These are phyloP conservation scores for Yamadazyma sp. DNA, from an alignment of 805 yeast genomes.

Conservation along the genomic window DNA sequence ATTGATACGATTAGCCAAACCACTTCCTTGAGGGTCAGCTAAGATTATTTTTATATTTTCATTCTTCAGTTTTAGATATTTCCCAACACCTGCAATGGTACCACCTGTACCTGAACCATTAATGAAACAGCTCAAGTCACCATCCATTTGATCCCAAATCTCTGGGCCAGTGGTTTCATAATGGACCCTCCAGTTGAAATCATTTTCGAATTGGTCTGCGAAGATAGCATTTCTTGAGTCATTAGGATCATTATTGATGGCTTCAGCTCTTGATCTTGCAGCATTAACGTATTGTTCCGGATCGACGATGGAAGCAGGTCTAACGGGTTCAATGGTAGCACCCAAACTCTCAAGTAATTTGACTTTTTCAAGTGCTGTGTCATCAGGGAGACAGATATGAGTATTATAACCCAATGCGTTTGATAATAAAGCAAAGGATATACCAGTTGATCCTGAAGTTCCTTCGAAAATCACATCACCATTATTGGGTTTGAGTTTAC, in stretches of 20 bases:
- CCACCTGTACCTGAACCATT: slow-evolving; percentile 98
- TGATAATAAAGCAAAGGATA: slow-evolving; percentile 87
- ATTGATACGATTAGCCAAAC: slow-evolving; percentile 79
- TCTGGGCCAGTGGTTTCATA: slow-evolving; percentile 89
- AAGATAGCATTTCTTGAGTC: slow-evolving; percentile 61
- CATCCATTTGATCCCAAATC: slow-evolving; percentile 70
- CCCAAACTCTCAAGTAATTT: slow-evolving; percentile 71
- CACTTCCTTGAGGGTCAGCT: slow-evolving; percentile 97
- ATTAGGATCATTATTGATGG: slow-evolving; percentile 36
- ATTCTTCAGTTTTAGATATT: slow-evolving; percentile 67
- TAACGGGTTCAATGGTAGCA: slow-evolving; percentile 78
- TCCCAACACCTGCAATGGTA: slow-evolving; percentile 87
- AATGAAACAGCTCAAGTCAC: slow-evolving; percentile 68
- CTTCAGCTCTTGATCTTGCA: slow-evolving; percentile 67
- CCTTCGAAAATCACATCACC: slow-evolving; percentile 89
- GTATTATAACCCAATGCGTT: slow-evolving; percentile 85
- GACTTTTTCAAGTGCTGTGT: slow-evolving; percentile 82
- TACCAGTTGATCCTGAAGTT: slow-evolving; percentile 96
- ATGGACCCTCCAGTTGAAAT: slow-evolving; percentile 84
- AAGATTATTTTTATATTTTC: slow-evolving; percentile 51
- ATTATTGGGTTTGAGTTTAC: slow-evolving; percentile 51
- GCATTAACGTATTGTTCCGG: slow-evolving; percentile 89
- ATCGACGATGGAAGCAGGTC: slow-evolving; percentile 94
- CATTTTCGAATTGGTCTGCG: slow-evolving; percentile 96
- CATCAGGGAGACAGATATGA: slow-evolving; percentile 93